A percentile compares a stretch with the other conserved stretches of the same genome.
Conservation (phyloP, 495 filamentous ascomycete species). For the Acidiella bohemica region DNA sequence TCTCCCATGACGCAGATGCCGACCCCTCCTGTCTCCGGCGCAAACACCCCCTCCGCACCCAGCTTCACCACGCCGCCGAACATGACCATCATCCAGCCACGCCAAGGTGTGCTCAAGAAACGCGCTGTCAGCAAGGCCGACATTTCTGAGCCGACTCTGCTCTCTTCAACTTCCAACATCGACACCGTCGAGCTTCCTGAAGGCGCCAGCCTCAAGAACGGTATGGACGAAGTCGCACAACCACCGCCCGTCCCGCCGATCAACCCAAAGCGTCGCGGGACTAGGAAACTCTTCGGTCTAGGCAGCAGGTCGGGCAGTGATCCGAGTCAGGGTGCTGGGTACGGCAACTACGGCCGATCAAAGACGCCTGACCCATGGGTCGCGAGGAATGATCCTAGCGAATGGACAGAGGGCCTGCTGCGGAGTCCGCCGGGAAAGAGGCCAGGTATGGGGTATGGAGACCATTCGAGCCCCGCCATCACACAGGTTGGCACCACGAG, state of each 20-base stretch:
- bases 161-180: constrained; percentile 64
- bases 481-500: too few species aligned
- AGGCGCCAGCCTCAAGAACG: constrained; percentile 30
- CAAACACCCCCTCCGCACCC: constrained; percentile 8
- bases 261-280: constrained; percentile 25
- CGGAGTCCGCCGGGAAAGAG: too few species aligned
- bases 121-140: constrained; percentile 55
- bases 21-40: constrained; percentile 17
- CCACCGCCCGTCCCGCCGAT: constrained; percentile 28
- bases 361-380: constrained; percentile 19
- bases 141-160: constrained; percentile 72
- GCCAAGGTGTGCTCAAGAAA: constrained; percentile 36
- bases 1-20: constrained; percentile 11
- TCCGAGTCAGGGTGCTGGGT: background rate
- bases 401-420: too few species aligned
- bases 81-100: constrained; percentile 17
- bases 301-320: constrained; percentile 3
- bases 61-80: constrained; percentile 18
- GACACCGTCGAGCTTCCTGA: constrained; percentile 31
- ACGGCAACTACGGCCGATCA: constrained; percentile 9
- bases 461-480: too few species aligned
- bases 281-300: constrained; percentile 11
- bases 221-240: constrained; percentile 19
- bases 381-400: too few species aligned
- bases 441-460: too few species aligned